phyloP scores from a whole-genome alignment of 2,329 filamentous ascomycete species.

The Monosporascus sp. region DNA sequence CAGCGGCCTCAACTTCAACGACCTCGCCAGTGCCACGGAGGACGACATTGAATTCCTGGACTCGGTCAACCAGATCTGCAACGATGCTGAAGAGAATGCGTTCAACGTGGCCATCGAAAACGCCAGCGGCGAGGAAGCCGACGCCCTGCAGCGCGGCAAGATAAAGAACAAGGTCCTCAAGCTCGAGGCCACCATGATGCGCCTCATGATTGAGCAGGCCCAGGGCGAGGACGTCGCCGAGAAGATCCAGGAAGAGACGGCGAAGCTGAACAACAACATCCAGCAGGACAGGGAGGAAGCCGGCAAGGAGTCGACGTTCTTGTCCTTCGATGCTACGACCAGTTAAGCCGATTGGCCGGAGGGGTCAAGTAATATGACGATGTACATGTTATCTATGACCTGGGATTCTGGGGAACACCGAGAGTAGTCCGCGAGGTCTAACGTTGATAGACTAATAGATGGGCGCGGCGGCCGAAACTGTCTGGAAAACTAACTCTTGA shows the following conservation, averaged over 20 bases:
- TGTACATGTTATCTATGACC: too few species aligned
- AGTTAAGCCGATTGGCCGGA: conserved; percentile 6
- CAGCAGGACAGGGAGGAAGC: conserved; percentile 39
- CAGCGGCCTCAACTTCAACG: conserved; percentile 29
- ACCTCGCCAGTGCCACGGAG: conserved; percentile 38
- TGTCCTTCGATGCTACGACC: conserved; percentile 30
- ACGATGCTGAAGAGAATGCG: conserved; percentile 46
- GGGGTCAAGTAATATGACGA: too few species aligned
- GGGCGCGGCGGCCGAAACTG: too few species aligned
- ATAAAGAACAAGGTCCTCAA: conserved; percentile 59
- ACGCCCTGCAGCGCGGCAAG: conserved; percentile 48
- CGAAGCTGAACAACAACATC: conserved; percentile 51
- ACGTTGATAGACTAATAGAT: too few species aligned
- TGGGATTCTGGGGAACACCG: too few species aligned
- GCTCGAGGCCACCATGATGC: conserved; percentile 45
- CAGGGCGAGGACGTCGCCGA: conserved; percentile 42
- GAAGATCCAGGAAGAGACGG: conserved; percentile 41
- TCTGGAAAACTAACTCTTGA: too few species aligned
- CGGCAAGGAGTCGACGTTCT: conserved; percentile 38
- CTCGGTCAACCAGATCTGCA: conserved; percentile 46
- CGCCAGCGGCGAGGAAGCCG: conserved; percentile 38
- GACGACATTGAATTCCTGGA: conserved; percentile 45
- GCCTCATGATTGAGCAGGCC: conserved; percentile 44
- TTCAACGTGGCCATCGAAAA: conserved; percentile 51
- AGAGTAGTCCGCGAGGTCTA: too few species aligned